These are phyloP conservation scores for Exserohilum rostratum DNA, from an alignment of 2,329 filamentous ascomycete genomes.

Conservation along the genomic window DNA sequence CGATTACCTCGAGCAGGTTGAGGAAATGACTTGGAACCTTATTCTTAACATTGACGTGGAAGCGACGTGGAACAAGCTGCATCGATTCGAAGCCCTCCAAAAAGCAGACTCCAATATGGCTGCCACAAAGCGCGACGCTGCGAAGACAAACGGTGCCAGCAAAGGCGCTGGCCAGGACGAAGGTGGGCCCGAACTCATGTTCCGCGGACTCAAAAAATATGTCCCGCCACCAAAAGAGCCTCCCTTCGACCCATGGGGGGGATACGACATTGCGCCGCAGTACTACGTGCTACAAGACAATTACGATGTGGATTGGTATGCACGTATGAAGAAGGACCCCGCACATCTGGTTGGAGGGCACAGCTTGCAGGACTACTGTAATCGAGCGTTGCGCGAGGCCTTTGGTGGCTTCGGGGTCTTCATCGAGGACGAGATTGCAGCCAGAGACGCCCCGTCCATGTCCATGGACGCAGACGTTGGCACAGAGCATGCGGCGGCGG, in stretches of 20 bases:
- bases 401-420: constrained; percentile 90
- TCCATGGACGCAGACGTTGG: constrained; percentile 41
- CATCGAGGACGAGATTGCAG: constrained; percentile 72
- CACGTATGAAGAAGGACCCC: constrained; percentile 68
- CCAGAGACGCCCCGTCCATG: constrained; percentile 47
- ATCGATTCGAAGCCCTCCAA: constrained; percentile 76
- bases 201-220: constrained; percentile 78
- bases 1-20: constrained; percentile 91
- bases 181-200: constrained; percentile 57
- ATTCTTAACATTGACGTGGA: constrained; percentile 73
- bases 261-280: constrained; percentile 66
- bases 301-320: constrained; percentile 79
- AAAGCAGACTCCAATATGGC: constrained; percentile 57
- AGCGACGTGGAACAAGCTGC: constrained; percentile 65
- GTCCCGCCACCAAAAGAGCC: constrained; percentile 68
- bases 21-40: constrained; percentile 87
- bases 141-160: constrained; percentile 55
- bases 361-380: constrained; percentile 79
- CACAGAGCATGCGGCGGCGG: constrained; percentile 52
- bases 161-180: constrained; percentile 59
- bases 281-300: constrained; percentile 72
- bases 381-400: constrained; percentile 81
- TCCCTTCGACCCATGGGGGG: constrained; percentile 88
- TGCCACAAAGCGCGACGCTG: constrained; percentile 47
- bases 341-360: constrained; percentile 80